Base-by-base conservation (phyloP, 1,284 basidiomycete species). In the Cryptococcus sp. region DNA sequence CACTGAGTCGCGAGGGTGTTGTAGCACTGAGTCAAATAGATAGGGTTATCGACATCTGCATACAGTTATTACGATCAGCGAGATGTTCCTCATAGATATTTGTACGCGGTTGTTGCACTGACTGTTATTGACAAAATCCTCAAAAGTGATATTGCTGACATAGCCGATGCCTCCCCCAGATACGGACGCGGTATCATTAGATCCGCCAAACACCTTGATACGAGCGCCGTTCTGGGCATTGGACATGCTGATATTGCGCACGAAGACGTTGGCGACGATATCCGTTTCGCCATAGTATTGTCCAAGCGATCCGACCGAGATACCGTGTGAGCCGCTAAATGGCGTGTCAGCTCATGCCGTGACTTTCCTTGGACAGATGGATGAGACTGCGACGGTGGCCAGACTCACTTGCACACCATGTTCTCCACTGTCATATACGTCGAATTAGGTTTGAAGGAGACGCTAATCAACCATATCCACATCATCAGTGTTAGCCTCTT, bases 131-230 rank as follows among this genome's bases (percentile, higher is more conserved):
- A 41, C 16, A 49, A 63, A 65, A 50, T 67, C 57, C 39, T 55
- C 25, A 55, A 62, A 68, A 17, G 65, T 66, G 48, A 70, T 50
- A 51, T 74, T 87, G 68, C 81, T 81, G 49, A 86, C 86, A 53
- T 82, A 83, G 1, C 86, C 86, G 22, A 79, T 79, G 8, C 86
- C 86, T 11, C 86, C 85, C 41, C 84, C 83, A 1, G 80, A 79
- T 16, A 69, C 63, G n/a, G 66, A 56, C 11, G 66, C 7, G 37
- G 73, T 62, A 54, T 71, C 54, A 55, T 65, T 65, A 48, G 69
- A 63, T 46, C 85, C 85, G 10, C 84, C 85, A 74, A 83, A 86
- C 3, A 84, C 84, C 72, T 87, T 87, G 73, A 87, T 87, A n/a
- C 85, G 80, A 0, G 85, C 85, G 0, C 85, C 86, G 62, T 87